Evolutionary conservation across 345 rosid genomes (phyloP), one percentile per base, ranked within the genome.

Genomic region (Ceriops decandra): DNA sequence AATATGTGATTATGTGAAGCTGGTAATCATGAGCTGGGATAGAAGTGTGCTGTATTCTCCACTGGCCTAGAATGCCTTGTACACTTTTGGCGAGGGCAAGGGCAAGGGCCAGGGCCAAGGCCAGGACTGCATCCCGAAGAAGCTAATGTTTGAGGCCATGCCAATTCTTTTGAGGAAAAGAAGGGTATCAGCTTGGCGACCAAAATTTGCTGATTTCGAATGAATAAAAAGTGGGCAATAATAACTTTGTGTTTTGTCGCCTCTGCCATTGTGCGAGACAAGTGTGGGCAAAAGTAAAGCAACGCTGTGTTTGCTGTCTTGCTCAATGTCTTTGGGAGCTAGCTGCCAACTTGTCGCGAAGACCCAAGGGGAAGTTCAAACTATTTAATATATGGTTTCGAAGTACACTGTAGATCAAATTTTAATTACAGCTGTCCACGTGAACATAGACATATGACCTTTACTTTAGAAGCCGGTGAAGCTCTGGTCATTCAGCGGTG

Each of bases 51-150:
- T 4, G 15, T 17, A 42, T 11, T 42, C 49, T 42, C 11, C 20
- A 42, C 68, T 60, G 73, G 82, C 88, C 84, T 10, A 66, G 76
- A 32, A 79, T 67, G 46, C 36, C 69, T 64, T 80, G 81, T 16
- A 69, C 54, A 15, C 51, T 76, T 53, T 78, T n/a, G 56, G 76
- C 35, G 52, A 82, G 64, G 36, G 76, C 72, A 47, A 81, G 68
- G 67, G 77, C 76, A 47, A 80, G 11, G 31, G 24, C 24, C 24
- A 22, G 67, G 67, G 77, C 76, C 52, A 80, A 8, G 31, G 77
- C 76, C 57, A 80, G 11, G 31, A 75, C 4, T 20, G 79, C 62
- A 10, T 68, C 70, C 60, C 72, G 68, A 68, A 7, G 16, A 9
- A 20, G 71, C 62, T 35, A 58, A 56, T 30, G 74, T 56, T 52